phyloP scores from a whole-genome alignment of 768 basidiomycete genomes.

The Chiua virens region DNA sequence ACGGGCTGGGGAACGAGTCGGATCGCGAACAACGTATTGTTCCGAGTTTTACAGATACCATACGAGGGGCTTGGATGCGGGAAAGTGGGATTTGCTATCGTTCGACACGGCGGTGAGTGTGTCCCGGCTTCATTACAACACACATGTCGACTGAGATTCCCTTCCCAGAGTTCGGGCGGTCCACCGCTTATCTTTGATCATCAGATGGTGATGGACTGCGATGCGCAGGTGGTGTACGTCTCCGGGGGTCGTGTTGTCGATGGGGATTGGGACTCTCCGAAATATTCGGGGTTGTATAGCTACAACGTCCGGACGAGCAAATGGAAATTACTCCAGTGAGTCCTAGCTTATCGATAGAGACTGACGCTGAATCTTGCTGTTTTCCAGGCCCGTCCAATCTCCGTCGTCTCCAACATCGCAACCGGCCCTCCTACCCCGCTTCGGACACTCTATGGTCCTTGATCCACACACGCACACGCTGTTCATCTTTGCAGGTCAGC shows the following conservation, averaged over 20 bases:
- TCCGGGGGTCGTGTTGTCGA: constrained; percentile 76
- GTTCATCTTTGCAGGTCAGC: constrained; percentile 75
- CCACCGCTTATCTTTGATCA: constrained; percentile 79
- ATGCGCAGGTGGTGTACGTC: constrained; percentile 69
- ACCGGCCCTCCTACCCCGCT: constrained; percentile 56
- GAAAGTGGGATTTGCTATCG: constrained; percentile 72
- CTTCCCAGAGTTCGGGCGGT: constrained; percentile 55
- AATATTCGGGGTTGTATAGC: constrained; percentile 72
- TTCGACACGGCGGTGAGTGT: constrained; percentile 62
- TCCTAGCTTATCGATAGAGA: background rate
- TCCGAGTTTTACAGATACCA: constrained; percentile 79
- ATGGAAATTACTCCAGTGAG: constrained; percentile 72
- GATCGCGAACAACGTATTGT: constrained; percentile 35
- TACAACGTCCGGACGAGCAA: constrained; percentile 64
- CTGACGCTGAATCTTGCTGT: background rate
- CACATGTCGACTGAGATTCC: background rate
- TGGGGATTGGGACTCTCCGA: constrained; percentile 55
- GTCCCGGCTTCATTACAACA: background rate
- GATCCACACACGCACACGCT: constrained; percentile 58
- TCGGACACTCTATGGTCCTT: constrained; percentile 81
- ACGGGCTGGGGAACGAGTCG: constrained; percentile 21
- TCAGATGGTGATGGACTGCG: constrained; percentile 76
- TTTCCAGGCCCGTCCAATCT: constrained; percentile 22
- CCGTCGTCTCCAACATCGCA: constrained; percentile 27
- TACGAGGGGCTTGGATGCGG: constrained; percentile 39